Conservation (phyloP, 441 rosid genomes). For the Macaranga tanarius region DNA sequence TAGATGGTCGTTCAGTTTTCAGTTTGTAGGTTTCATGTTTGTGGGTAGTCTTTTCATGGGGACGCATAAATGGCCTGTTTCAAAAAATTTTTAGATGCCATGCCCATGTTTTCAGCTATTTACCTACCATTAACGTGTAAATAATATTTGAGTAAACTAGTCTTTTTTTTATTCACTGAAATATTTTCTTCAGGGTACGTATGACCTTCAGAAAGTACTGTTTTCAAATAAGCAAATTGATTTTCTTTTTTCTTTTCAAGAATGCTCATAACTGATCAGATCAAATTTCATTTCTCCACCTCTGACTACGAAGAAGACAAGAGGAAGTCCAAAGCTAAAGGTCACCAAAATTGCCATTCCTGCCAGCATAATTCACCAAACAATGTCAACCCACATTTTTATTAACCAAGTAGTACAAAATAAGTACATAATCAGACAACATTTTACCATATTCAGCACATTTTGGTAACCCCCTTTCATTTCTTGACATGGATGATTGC, state of each 20-base stretch:
- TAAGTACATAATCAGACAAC: neutral
- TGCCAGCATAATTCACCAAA: slow-evolving; percentile 23
- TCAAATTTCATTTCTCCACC: slow-evolving; percentile 53
- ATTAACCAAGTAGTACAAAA: neutral
- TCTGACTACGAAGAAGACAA: slow-evolving; percentile 47
- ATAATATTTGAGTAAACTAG: neutral
- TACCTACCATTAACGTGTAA: slow-evolving; percentile 12
- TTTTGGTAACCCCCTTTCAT: slow-evolving; percentile 16
- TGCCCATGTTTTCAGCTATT: slow-evolving; percentile 1
- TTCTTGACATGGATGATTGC: slow-evolving; percentile 16
- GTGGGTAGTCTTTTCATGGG: neutral
- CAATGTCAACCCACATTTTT: neutral
- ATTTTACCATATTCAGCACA: slow-evolving; percentile 48
- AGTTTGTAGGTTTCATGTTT: slow-evolving; percentile 16
- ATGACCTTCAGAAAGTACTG: neutral
- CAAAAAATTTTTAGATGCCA: slow-evolving; percentile 7
- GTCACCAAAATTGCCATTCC: slow-evolving; percentile 50
- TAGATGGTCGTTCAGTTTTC: slow-evolving; percentile 7
- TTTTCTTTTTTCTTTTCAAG: neutral
- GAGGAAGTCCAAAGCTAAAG: slow-evolving; percentile 56
- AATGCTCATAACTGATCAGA: neutral
- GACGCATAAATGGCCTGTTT: slow-evolving; percentile 17
- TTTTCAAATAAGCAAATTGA: neutral
- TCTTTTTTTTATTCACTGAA: neutral
- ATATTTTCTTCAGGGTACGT: neutral